Percentiles rank a stretch among this genome's conserved stretches.
phyloP scores from a whole-genome alignment of 2,329 filamentous ascomycete species.

The Laburnicola sp. region DNA sequence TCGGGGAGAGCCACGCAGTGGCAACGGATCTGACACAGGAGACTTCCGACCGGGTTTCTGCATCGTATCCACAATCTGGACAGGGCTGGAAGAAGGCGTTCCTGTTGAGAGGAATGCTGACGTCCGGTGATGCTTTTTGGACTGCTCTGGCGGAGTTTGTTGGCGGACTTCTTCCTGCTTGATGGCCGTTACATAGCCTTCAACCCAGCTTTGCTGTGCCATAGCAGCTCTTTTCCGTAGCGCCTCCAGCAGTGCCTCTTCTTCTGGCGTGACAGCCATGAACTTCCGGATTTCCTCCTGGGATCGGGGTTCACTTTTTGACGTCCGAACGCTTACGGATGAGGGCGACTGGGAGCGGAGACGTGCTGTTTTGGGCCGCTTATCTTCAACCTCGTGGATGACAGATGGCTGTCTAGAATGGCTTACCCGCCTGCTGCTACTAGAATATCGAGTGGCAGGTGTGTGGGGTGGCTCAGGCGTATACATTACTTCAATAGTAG shows the following conservation, averaged over 20 bases:
- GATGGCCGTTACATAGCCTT: constrained; percentile 42
- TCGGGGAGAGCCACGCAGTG: constrained; percentile 25
- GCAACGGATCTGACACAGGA: constrained; percentile 22
- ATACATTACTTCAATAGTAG: constrained; percentile 47
- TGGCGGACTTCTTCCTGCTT: constrained; percentile 35
- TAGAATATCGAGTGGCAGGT: constrained; percentile 22
- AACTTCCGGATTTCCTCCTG: constrained; percentile 38
- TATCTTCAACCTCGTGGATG: constrained; percentile 43
- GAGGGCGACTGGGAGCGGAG: constrained; percentile 29
- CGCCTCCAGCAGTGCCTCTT: constrained; percentile 54
- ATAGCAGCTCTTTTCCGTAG: constrained; percentile 56
- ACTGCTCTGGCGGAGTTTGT: constrained; percentile 18
- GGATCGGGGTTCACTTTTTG: constrained; percentile 37
- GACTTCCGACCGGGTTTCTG: constrained; percentile 22
- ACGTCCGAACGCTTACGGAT: constrained; percentile 34
- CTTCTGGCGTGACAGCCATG: constrained; percentile 55
- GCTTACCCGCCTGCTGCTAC: constrained; percentile 30
- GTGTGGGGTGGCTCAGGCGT: constrained; percentile 33
- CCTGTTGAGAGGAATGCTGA: constrained; percentile 34
- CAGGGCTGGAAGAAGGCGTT: constrained; percentile 24
- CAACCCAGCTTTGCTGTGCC: constrained; percentile 46
- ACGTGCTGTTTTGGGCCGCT: constrained; percentile 36
- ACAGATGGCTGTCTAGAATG: constrained; percentile 45
- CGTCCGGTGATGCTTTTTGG: constrained; percentile 21
- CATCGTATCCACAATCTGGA: constrained; percentile 22